These are phyloP conservation scores for Nigrospora osmanthi DNA, from an alignment of 2,329 filamentous ascomycete species.

Conservation along the genomic window DNA sequence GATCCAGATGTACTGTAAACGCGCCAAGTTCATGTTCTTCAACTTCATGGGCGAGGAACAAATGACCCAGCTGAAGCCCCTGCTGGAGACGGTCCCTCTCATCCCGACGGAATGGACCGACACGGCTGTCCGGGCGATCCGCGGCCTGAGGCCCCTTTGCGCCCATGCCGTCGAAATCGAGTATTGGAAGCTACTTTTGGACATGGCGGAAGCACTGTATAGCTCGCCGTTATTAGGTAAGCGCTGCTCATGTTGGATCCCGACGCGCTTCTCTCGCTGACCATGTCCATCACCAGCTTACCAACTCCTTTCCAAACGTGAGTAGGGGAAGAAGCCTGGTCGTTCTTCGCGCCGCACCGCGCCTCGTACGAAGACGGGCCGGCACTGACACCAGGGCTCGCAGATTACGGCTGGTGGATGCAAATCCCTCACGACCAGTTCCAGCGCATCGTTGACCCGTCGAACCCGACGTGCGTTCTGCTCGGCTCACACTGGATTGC, in stretches of 20 bases:
- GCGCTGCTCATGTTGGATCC: slow-evolving; percentile 1
- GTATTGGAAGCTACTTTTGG: slow-evolving; percentile 36
- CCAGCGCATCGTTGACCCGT: slow-evolving; percentile 38
- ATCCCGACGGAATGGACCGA: slow-evolving; percentile 37
- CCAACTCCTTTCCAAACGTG: slow-evolving; percentile 32
- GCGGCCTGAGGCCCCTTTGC: slow-evolving; percentile 34
- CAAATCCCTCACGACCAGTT: slow-evolving; percentile 45
- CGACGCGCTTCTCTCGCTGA: not conserved
- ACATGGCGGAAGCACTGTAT: slow-evolving; percentile 42
- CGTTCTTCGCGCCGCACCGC: too few species aligned
- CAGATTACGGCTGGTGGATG: slow-evolving; percentile 49
- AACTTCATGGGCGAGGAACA: slow-evolving; percentile 34
- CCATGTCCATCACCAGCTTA: slow-evolving; percentile 29
- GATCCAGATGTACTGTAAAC: slow-evolving; percentile 43
- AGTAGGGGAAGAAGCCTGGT: too few species aligned
- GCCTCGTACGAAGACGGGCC: too few species aligned
- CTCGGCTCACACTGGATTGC: slow-evolving; percentile 48
- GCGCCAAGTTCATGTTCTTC: slow-evolving; percentile 41
- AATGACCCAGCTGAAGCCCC: slow-evolving; percentile 31
- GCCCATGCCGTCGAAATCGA: slow-evolving; percentile 31
- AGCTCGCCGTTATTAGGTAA: slow-evolving; percentile 45
- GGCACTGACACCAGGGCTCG: too few species aligned
- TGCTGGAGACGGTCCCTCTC: slow-evolving; percentile 36
- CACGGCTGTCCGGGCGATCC: slow-evolving; percentile 35
- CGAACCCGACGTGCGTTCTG: slow-evolving; percentile 36